Evolutionary conservation across 495 filamentous ascomycete genomes (phyloP).

Genomic region (Staphylotrichum longicolle): DNA sequence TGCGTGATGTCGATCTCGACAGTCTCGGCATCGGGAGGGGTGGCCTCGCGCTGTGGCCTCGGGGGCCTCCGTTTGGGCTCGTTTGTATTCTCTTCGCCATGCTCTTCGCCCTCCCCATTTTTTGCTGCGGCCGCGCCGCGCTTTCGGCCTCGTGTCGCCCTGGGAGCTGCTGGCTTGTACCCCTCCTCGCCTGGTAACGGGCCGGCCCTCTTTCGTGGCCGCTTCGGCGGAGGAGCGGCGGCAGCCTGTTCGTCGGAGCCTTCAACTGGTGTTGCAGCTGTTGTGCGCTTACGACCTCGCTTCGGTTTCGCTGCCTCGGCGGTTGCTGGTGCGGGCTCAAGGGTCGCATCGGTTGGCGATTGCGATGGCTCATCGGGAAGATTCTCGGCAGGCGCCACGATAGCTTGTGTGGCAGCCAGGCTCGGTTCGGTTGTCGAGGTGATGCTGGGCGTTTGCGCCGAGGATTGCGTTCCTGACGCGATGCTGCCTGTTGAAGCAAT

Average conservation of each 20-base stretch:
- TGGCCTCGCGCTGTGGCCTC: constrained; percentile 46
- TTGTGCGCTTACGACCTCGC: constrained; percentile 25
- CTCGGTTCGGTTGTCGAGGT: constrained; percentile 4
- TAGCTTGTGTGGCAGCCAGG: constrained; percentile 1
- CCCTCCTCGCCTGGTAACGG: constrained; percentile 16
- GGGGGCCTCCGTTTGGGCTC: constrained; percentile 25
- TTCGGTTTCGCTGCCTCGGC: constrained; percentile 16
- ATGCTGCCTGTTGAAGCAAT: background rate
- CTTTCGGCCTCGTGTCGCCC: constrained; percentile 9
- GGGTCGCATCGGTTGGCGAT: background rate
- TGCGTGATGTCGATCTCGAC: constrained; percentile 64
- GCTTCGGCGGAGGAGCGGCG: constrained; percentile 9
- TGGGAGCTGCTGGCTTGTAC: constrained; percentile 8
- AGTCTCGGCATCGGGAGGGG: constrained; percentile 74
- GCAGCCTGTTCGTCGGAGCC: constrained; percentile 13
- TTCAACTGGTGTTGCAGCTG: constrained; percentile 7
- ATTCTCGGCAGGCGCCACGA: constrained; percentile 1
- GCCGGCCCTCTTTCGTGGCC: constrained; percentile 13
- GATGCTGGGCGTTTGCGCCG: constrained; percentile 5
- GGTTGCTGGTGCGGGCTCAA: constrained; percentile 3
- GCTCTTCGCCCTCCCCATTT: constrained; percentile 23
- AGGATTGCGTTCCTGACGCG: background rate
- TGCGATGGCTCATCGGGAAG: constrained; percentile 3
- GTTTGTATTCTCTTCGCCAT: constrained; percentile 16
- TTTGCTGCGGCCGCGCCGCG: constrained; percentile 8